Evolutionary conservation across 176 grass and related monocot genomes (phyloP), one percentile per base, ranked within the genome.

Genomic region (Paspalum vaginatum): DNA sequence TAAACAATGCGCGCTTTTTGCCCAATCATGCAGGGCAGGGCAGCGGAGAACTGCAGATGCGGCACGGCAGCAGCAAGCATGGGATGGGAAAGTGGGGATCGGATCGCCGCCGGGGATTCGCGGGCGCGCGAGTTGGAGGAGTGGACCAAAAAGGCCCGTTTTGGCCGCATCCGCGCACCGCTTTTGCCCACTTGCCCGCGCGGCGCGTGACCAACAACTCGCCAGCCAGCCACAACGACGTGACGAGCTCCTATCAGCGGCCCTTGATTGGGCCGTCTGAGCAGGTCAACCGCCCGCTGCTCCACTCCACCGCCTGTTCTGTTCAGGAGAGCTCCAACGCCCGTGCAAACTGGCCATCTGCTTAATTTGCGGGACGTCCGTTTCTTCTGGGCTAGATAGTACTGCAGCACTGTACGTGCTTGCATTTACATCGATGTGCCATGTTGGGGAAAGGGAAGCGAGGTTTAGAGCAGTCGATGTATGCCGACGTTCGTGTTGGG

Each of bases 131-230:
- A 8, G 5, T 11, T 1, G n/a, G 11, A 0, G 1, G 11, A 66
- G 49, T 24, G 55, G 46, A 55, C 24, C 54, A 37, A 81, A 80
- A 89, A 80, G 76, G 61, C 48, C 55, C 2, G 72, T 76, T 81
- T 89, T 81, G 87, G 81, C 53, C 39, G 62, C 55, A 81, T 76
- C 72, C 18, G 69, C 76, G 1, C 54, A 11, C 26, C 27, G 45
- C 68, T 40, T 66, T 18, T 62, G 80, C 80, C 32, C 32, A 32
- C 32, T 32, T 32, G 32, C 32, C 32, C 32, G 32, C 32, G 32
- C 3, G 32, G 3, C 32, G 32, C 32, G 32, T 32, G 32, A 32
- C 3, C 32, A 32, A 2, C 32, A 32, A 3, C 32, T 32, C 32
- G 32, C 32, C 3, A 32, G 32, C 32, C 32, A 32, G 32, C 32